Percentiles rank a stretch among this genome's conserved stretches.
These are phyloP conservation scores for Hymenotorrendiella dingleyae DNA, from an alignment of 2,329 filamentous ascomycete species.

Conservation along the genomic window DNA sequence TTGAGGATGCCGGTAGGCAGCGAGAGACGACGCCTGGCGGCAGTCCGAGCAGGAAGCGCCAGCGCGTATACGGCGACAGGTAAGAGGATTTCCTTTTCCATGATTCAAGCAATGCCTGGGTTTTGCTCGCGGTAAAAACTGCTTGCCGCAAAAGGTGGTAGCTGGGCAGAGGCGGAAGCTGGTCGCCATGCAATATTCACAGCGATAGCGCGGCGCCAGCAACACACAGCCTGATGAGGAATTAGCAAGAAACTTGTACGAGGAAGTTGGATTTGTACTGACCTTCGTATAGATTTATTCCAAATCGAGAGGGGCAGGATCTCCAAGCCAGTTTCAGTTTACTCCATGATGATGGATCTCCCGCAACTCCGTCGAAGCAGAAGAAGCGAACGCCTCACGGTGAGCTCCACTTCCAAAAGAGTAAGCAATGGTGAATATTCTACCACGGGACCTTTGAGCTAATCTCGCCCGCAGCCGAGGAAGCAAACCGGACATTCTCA, in stretches of 20 bases:
- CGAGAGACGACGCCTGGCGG: conserved; percentile 57
- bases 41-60: conserved; percentile 64
- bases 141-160: too few species aligned
- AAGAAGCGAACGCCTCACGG: conserved; percentile 82
- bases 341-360: conserved; percentile 86
- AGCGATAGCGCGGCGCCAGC: too few species aligned
- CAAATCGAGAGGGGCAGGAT: conserved; percentile 87
- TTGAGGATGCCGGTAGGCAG: conserved; percentile 52
- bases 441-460: background rate
- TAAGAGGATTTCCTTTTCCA: conserved; percentile 20
- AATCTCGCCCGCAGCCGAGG: conserved; percentile 56
- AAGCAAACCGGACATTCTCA: conserved; percentile 91
- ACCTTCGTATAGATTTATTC: conserved; percentile 71
- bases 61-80: conserved; percentile 58
- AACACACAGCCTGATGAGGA: too few species aligned
- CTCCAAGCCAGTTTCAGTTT: conserved; percentile 88
- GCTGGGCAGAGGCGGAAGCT: background rate
- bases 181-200: too few species aligned
- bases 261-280: too few species aligned
- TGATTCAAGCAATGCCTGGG: too few species aligned
- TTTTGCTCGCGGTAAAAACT: too few species aligned
- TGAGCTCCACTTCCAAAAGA: conserved; percentile 90
- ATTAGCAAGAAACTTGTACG: too few species aligned
- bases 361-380: conserved; percentile 79
- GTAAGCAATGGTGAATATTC: conserved; percentile 44